Conservation (phyloP, 495 filamentous ascomycete species). For the Cladorrhinum samala region DNA sequence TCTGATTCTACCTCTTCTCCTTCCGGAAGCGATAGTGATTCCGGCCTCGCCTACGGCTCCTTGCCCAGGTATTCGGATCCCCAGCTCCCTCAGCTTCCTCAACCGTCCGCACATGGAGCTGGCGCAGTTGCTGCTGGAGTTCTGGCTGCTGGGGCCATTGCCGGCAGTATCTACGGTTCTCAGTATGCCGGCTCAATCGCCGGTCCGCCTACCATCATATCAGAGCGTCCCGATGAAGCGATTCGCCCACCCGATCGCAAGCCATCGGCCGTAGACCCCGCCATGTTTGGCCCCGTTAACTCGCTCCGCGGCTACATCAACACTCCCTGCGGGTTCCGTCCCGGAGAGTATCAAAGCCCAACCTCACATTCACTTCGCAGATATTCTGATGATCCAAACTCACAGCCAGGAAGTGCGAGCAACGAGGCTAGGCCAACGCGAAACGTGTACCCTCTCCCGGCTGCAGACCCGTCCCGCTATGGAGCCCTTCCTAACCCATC, state of each 20-base stretch:
- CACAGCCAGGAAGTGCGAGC: slow-evolving; percentile 21
- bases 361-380: slow-evolving; percentile 1
- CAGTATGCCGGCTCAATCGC: background rate
- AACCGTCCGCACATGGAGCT: background rate
- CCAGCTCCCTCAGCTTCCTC: slow-evolving; percentile 4
- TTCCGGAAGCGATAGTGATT: slow-evolving; percentile 32
- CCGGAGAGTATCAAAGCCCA: slow-evolving; percentile 19
- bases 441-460: slow-evolving; percentile 48
- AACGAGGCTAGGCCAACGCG: slow-evolving; percentile 30
- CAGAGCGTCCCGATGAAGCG: slow-evolving; percentile 21
- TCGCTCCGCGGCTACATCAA: slow-evolving; percentile 45
- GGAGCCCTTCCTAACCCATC: slow-evolving; percentile 45
- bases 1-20: slow-evolving; percentile 37
- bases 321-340: slow-evolving; percentile 44
- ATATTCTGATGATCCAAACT: slow-evolving; percentile 17
- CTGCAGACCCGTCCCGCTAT: slow-evolving; percentile 54
- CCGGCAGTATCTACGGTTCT: background rate
- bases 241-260: slow-evolving; percentile 34
- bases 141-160: background rate
- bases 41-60: slow-evolving; percentile 44
- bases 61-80: slow-evolving; percentile 25
- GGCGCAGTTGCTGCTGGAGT: background rate
- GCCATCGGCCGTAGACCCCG: slow-evolving; percentile 46
- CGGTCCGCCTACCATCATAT: slow-evolving; percentile 15
- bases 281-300: slow-evolving; percentile 48